These are phyloP conservation scores for Aspergillus sclerotioniger DNA, from an alignment of 495 filamentous ascomycete genomes.

Conservation along the genomic window DNA sequence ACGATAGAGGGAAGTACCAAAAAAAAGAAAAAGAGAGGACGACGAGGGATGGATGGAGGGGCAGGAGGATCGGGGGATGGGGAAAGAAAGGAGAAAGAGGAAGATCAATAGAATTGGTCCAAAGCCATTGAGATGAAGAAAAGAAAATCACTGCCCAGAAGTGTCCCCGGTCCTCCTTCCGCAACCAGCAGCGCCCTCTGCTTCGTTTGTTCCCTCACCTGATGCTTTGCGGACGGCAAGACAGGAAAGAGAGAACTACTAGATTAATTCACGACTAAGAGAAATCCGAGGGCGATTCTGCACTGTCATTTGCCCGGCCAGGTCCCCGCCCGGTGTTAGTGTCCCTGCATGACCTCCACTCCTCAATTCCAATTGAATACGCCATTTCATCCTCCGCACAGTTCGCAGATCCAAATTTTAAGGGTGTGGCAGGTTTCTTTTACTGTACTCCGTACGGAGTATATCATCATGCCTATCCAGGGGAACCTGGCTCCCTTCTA, in stretches of 20 bases:
- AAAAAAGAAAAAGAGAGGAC: conserved; percentile 6
- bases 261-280: conserved; percentile 4
- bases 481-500: too few relatives aligned
- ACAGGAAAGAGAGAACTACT: conserved; percentile 12
- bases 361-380: conserved; percentile 11
- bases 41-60: conserved; percentile 5
- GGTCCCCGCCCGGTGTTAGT: conserved; percentile 8
- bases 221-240: conserved; percentile 9
- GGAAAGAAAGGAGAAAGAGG: conserved; percentile 16
- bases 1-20: conserved; percentile 12
- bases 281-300: conserved; percentile 2
- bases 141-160: too few relatives aligned
- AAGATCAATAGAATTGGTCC: neutral
- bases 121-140: too few relatives aligned
- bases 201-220: neutral
- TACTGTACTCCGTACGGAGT: neutral
- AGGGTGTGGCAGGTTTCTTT: neutral
- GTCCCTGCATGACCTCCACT: conserved; percentile 17
- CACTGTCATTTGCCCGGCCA: conserved; percentile 7
- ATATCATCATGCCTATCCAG: neutral
- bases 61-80: conserved; percentile 1
- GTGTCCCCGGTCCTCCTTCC: too few relatives aligned
- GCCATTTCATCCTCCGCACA: conserved; percentile 16
- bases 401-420: conserved; percentile 34
- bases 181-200: too few relatives aligned